phyloP scores from a whole-genome alignment of 2,329 filamentous ascomycete species.

The Trichoderma atrobrunneum region DNA sequence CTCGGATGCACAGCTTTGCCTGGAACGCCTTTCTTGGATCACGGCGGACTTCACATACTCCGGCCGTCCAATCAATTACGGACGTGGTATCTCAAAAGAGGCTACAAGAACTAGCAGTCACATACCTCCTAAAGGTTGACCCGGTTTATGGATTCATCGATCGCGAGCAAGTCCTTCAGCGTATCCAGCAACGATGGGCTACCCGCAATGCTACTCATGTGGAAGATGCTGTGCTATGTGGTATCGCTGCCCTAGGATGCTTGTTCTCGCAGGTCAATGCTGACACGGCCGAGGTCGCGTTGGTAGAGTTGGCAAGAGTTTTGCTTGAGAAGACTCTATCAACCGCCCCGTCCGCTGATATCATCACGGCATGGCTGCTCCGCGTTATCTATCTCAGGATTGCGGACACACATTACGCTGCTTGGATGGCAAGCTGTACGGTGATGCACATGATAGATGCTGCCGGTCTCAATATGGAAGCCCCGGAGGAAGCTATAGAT shows the following conservation, averaged over 20 bases:
- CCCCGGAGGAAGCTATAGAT: background rate
- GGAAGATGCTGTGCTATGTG: background rate
- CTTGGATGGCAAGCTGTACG: conserved; percentile 12
- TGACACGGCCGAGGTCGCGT: background rate
- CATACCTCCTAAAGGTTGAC: background rate
- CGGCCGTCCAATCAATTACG: background rate
- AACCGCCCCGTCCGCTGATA: background rate
- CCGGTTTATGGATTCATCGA: background rate
- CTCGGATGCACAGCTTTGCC: background rate
- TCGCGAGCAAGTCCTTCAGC: background rate
- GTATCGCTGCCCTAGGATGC: background rate
- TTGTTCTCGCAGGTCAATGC: background rate
- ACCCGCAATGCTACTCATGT: background rate
- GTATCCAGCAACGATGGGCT: background rate
- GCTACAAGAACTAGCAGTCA: background rate
- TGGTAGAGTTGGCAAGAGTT: background rate
- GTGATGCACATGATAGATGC: conserved; percentile 10
- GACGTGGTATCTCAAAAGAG: background rate
- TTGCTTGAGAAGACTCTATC: background rate
- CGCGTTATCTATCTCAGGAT: background rate
- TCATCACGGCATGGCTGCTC: background rate
- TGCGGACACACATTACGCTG: background rate
- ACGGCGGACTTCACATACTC: background rate
- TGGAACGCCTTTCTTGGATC: conserved; percentile 12
- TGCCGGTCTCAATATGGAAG: background rate